Conservation (phyloP, 176 grass and related monocot genomes). For the Pontederia paniculata region DNA sequence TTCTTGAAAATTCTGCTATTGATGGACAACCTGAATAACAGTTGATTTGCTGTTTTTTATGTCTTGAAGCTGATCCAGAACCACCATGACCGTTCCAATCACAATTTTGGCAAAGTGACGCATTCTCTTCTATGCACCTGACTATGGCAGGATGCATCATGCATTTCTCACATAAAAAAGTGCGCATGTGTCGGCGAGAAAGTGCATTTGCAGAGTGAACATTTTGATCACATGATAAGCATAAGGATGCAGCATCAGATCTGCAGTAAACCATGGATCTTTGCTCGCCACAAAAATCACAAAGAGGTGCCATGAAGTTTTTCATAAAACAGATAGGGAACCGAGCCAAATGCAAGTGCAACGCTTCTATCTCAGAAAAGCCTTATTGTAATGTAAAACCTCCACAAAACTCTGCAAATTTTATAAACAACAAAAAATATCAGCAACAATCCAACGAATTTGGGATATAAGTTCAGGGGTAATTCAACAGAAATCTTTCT, state of each 20-base stretch:
- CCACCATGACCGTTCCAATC: conserved; percentile 66
- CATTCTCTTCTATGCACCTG: conserved; percentile 56
- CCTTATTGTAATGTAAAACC: no score
- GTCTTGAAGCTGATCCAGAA: conserved; percentile 30
- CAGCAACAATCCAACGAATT: no score
- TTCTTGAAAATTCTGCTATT: conserved; percentile 75
- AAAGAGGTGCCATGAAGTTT: conserved; percentile 56
- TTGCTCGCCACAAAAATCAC: conserved; percentile 80
- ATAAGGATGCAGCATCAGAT: conserved; percentile 82
- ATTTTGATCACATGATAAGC: conserved; percentile 86
- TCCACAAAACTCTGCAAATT: no score
- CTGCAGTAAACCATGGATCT: conserved; percentile 85
- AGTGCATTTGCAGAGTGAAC: conserved; percentile 97
- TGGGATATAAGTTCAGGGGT: no score
- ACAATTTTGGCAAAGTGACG: conserved; percentile 84
- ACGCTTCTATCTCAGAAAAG: no score
- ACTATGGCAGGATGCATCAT: conserved; percentile 62
- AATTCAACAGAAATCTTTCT: no score
- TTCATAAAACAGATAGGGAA: no score
- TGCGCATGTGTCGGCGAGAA: conserved; percentile 73
- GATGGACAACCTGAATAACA: conserved; percentile 93
- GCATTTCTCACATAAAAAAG: conserved; percentile 78
- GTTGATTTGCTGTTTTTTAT: conserved; percentile 71
- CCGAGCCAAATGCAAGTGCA: no score
- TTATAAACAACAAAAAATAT: no score